Conservation (phyloP, 140 eudicot genomes). For the Stevia rebaudiana region DNA sequence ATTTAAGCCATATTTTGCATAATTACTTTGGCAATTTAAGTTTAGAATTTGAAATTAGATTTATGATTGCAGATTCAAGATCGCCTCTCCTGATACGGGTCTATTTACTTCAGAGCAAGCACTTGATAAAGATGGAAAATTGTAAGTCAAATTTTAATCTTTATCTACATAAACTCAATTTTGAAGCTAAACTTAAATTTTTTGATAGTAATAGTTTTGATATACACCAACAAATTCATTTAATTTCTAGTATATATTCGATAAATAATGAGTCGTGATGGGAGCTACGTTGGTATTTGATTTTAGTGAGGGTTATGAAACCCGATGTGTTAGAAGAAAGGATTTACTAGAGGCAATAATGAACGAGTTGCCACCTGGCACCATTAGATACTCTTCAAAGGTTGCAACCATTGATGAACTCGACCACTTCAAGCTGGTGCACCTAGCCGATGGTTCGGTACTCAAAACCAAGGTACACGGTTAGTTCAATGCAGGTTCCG, state of each 20-base stretch:
- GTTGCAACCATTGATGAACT: slow-evolving; percentile 49
- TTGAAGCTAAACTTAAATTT: not conserved
- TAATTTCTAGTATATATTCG: too few species aligned
- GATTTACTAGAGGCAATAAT: slow-evolving; percentile 55
- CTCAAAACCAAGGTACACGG: slow-evolving; percentile 52
- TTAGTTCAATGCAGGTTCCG: not conserved
- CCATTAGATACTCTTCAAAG: slow-evolving; percentile 65
- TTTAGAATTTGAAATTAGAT: not conserved
- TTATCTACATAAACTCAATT: not conserved
- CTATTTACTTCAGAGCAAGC: slow-evolving; percentile 24
- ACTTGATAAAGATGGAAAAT: slow-evolving; percentile 30
- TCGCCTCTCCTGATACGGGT: slow-evolving; percentile 39
- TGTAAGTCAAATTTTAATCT: slow-evolving; percentile 28
- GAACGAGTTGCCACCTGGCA: slow-evolving; percentile 44
- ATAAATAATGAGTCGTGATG: too few species aligned
- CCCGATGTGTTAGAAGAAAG: slow-evolving; percentile 58
- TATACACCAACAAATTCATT: too few species aligned
- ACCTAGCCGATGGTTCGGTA: slow-evolving; percentile 59
- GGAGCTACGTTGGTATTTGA: not conserved
- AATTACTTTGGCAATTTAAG: not conserved
- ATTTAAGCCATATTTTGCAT: too few species aligned
- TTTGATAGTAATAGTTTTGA: too few species aligned
- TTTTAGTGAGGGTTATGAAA: slow-evolving; percentile 45
- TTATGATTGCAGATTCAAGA: slow-evolving; percentile 32
- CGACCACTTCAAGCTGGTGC: slow-evolving; percentile 49